phyloP scores from a whole-genome alignment of 2,329 filamentous ascomycete genomes.

The Alternaria gaisen region DNA sequence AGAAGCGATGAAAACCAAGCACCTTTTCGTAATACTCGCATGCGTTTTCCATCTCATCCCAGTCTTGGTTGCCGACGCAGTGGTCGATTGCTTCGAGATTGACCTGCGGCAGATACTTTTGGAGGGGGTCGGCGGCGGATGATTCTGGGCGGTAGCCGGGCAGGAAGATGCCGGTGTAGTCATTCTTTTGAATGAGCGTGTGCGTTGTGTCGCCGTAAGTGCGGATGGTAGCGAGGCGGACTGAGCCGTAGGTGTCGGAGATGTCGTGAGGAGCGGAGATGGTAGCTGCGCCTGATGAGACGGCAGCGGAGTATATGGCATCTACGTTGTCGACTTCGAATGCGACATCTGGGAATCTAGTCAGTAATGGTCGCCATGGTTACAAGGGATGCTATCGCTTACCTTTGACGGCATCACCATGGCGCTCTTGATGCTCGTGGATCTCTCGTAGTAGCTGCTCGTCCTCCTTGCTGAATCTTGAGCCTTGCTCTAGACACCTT shows the following conservation, averaged over 20 bases:
- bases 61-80: slow-evolving; percentile 96
- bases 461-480: slow-evolving; percentile 62
- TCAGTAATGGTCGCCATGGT: slow-evolving; percentile 12
- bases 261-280: slow-evolving; percentile 67
- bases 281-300: slow-evolving; percentile 69
- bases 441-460: slow-evolving; percentile 74
- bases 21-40: slow-evolving; percentile 83
- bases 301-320: slow-evolving; percentile 78
- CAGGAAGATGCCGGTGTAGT: slow-evolving; percentile 80
- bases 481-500: slow-evolving; percentile 57
- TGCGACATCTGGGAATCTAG: slow-evolving; percentile 71
- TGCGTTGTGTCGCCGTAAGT: slow-evolving; percentile 97
- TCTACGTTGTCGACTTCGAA: slow-evolving; percentile 93
- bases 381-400: slow-evolving; percentile 1
- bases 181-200: slow-evolving; percentile 78
- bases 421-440: slow-evolving; percentile 81
- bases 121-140: slow-evolving; percentile 55
- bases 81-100: slow-evolving; percentile 82
- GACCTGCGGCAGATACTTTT: slow-evolving; percentile 68
- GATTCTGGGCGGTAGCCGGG: slow-evolving; percentile 76
- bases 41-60: slow-evolving; percentile 80
- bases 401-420: slow-evolving; percentile 88
- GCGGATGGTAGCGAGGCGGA: slow-evolving; percentile 80
- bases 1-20: slow-evolving; percentile 95
- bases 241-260: slow-evolving; percentile 69